A percentile compares a stretch with the other conserved stretches of the same genome.
phyloP scores from a whole-genome alignment of 768 basidiomycete genomes.

The Boletus sp. region DNA sequence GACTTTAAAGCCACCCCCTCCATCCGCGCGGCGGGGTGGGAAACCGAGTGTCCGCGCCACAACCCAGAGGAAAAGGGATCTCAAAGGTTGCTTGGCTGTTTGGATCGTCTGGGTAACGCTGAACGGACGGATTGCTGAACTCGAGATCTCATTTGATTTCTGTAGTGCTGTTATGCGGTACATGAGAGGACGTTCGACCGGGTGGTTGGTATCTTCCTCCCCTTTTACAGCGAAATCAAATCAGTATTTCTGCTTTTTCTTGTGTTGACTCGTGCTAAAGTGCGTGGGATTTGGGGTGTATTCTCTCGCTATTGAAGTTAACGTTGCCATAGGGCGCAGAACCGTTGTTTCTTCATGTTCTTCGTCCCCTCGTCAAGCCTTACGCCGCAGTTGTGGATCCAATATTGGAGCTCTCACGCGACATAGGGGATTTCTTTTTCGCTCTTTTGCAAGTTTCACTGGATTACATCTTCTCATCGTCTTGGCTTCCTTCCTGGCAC shows the following conservation, averaged over 20 bases:
- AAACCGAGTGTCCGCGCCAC: conserved; percentile 63
- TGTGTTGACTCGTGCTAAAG: conserved; percentile 70
- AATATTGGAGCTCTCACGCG: conserved; percentile 54
- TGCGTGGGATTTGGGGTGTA: conserved; percentile 32
- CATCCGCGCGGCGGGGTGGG: conserved; percentile 47
- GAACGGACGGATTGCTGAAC: conserved; percentile 6
- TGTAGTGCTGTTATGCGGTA: conserved; percentile 60
- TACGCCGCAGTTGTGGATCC: conserved; percentile 66
- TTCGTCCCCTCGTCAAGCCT: conserved; percentile 76
- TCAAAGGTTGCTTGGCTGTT: conserved; percentile 80
- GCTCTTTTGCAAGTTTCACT: conserved; percentile 40
- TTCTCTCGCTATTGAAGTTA: conserved; percentile 3
- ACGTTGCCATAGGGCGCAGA: conserved; percentile 65
- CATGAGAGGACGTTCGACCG: conserved; percentile 68
- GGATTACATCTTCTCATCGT: conserved; percentile 33
- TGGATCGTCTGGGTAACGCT: conserved; percentile 81
- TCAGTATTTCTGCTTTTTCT: conserved; percentile 69
- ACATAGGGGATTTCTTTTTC: conserved; percentile 61
- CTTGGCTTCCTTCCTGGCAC: conserved; percentile 26
- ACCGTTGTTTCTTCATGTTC: conserved; percentile 75
- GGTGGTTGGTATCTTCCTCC: conserved; percentile 66
- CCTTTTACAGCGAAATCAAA: conserved; percentile 85
- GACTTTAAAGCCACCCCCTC: conserved; percentile 65
- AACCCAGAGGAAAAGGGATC: conserved; percentile 74
- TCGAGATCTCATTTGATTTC: conserved; percentile 13